Percentiles rank a stretch among this genome's conserved stretches.
Evolutionary conservation across 1,284 basidiomycete species (phyloP).

Genomic region (Heterobasidion annosum): DNA sequence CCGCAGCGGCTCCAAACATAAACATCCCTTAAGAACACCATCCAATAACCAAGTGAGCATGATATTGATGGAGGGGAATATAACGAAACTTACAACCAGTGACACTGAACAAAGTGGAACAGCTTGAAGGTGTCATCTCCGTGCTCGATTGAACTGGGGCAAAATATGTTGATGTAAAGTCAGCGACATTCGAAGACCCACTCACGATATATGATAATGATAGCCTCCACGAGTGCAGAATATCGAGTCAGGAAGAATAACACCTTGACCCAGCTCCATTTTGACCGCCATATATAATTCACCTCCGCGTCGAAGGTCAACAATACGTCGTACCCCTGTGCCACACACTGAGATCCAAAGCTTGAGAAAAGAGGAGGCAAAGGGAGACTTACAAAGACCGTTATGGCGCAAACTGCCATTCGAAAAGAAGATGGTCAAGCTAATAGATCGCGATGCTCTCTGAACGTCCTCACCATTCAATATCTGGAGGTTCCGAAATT

Average conservation of each 20-base stretch:
- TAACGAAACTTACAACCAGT: background rate
- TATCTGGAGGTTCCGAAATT: too few species aligned
- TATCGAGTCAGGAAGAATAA: background rate
- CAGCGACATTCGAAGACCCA: background rate
- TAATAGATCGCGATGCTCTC: too few species aligned
- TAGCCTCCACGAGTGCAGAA: background rate
- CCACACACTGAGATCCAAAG: background rate
- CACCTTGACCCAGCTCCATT: background rate
- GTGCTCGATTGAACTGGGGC: background rate
- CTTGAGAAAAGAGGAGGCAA: too few species aligned
- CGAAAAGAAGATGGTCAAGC: too few species aligned
- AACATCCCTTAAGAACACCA: background rate
- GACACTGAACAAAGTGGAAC: background rate
- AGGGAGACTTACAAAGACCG: background rate
- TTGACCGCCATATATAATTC: background rate
- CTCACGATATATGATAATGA: background rate
- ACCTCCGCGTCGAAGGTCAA: conserved; percentile 1
- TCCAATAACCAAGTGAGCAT: too few species aligned
- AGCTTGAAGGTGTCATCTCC: background rate
- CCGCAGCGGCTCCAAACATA: background rate
- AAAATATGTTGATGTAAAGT: background rate
- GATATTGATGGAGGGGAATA: background rate
- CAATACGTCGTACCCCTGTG: background rate
- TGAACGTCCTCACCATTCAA: too few species aligned
- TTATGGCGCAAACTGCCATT: background rate